phyloP scores from a whole-genome alignment of 2,329 filamentous ascomycete genomes.

The Pseudocercospora crystallina region DNA sequence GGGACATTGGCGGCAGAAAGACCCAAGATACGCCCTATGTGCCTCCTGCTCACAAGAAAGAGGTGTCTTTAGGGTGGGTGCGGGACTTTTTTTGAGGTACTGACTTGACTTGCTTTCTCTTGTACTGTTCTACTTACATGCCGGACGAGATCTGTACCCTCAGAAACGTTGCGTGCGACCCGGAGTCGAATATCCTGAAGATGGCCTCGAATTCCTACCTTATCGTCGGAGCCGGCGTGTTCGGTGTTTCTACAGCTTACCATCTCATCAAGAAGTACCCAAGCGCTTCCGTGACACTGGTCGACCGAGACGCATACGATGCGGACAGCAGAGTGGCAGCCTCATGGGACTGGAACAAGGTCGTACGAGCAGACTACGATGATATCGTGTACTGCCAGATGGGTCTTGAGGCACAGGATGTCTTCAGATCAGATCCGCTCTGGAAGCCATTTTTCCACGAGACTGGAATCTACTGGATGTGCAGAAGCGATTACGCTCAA shows the following conservation, averaged over 20 bases:
- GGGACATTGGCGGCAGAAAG: too few species aligned
- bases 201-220: constrained; percentile 29
- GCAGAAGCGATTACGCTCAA: constrained; percentile 47
- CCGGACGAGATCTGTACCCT: too few species aligned
- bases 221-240: constrained; percentile 39
- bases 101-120: too few species aligned
- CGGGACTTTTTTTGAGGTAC: too few species aligned
- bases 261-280: constrained; percentile 40
- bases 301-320: constrained; percentile 39
- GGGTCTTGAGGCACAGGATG: constrained; percentile 64
- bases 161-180: too few species aligned
- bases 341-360: constrained; percentile 73
- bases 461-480: constrained; percentile 53
- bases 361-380: constrained; percentile 68
- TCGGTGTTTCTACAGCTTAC: constrained; percentile 63
- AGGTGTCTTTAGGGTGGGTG: too few species aligned
- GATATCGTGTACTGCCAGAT: constrained; percentile 64
- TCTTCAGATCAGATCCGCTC: constrained; percentile 59
- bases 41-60: too few species aligned
- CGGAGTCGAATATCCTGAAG: background rate
- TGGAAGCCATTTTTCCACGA: constrained; percentile 55
- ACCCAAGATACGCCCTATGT: too few species aligned
- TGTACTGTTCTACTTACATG: too few species aligned
- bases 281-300: constrained; percentile 40
- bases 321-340: constrained; percentile 51